Conservation (phyloP, 1,139 yeast genomes). For the Pichia terricola region DNA sequence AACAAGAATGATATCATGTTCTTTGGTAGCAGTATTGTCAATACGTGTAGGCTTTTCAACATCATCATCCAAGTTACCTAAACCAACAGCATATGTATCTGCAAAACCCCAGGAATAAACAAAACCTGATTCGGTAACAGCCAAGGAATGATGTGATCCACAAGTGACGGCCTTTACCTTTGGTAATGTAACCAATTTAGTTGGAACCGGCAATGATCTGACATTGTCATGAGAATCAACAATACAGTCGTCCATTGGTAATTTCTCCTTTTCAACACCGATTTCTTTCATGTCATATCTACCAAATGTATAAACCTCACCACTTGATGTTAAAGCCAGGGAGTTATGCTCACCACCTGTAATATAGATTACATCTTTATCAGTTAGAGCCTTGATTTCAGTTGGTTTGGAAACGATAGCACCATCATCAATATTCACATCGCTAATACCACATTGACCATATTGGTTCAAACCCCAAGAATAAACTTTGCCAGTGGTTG, state of each 20-base stretch:
- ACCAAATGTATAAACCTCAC: constrained; percentile 78
- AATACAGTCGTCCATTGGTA: constrained; percentile 45
- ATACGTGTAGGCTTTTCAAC: constrained; percentile 80
- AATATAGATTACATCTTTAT: constrained; percentile 48
- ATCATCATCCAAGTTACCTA: constrained; percentile 90
- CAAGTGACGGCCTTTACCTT: constrained; percentile 54
- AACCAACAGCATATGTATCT: constrained; percentile 91
- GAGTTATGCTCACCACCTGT: constrained; percentile 96
- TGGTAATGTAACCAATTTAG: constrained; percentile 51
- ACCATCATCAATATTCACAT: constrained; percentile 70
- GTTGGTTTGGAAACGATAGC: constrained; percentile 75
- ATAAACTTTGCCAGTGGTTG: constrained; percentile 56
- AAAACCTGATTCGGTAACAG: constrained; percentile 74
- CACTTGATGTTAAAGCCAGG: constrained; percentile 59
- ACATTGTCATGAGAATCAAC: constrained; percentile 73
- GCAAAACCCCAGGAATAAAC: constrained; percentile 97
- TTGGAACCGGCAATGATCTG: constrained; percentile 83
- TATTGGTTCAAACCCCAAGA: constrained; percentile 96
- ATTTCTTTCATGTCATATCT: constrained; percentile 88
- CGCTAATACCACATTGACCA: constrained; percentile 76
- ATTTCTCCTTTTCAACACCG: constrained; percentile 60
- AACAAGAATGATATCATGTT: constrained; percentile 54
- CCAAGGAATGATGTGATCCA: constrained; percentile 90
- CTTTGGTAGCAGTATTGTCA: constrained; percentile 84
- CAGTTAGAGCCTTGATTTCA: constrained; percentile 48